These are phyloP conservation scores for Houttuynia cordata DNA, from an alignment of 164 flowering plant genomes.

Conservation along the genomic window DNA sequence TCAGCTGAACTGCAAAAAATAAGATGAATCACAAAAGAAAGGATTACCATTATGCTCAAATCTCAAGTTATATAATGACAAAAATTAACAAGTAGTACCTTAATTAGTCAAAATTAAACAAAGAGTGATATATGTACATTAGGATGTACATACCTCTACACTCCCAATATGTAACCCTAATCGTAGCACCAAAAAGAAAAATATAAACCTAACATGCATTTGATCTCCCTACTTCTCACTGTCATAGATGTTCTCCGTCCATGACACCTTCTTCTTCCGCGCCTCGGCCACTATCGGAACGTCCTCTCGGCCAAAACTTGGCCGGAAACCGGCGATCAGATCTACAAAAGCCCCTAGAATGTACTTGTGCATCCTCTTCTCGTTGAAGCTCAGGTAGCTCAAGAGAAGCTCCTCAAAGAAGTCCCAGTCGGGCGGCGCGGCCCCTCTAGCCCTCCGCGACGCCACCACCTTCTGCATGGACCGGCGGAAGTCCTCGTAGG, in stretches of 20 bases:
- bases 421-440: constrained; percentile 50
- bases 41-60: too few relatives aligned
- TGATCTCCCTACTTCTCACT: too few relatives aligned
- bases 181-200: too few relatives aligned
- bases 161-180: too few relatives aligned
- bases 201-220: too few relatives aligned
- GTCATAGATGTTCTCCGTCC: constrained; percentile 1
- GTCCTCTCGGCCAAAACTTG: constrained; percentile 4
- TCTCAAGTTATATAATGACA: too few relatives aligned
- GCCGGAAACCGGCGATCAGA: constrained; percentile 29
- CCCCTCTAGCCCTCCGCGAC: constrained; percentile 7
- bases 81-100: too few relatives aligned
- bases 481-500: constrained; percentile 45
- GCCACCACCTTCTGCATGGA: constrained; percentile 59
- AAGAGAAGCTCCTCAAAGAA: constrained; percentile 76
- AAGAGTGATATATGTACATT: too few relatives aligned
- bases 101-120: too few relatives aligned
- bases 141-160: too few relatives aligned
- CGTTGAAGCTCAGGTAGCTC: constrained; percentile 59
- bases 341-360: constrained; percentile 68
- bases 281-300: constrained; percentile 1
- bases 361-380: constrained; percentile 43
- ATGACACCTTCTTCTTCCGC: constrained; percentile 14
- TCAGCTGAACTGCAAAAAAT: too few relatives aligned
- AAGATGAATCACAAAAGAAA: too few relatives aligned